A percentile compares a stretch with the other conserved stretches of the same genome.
Evolutionary conservation across 768 basidiomycete genomes (phyloP).

Genomic region (Collybiopsis confluens): DNA sequence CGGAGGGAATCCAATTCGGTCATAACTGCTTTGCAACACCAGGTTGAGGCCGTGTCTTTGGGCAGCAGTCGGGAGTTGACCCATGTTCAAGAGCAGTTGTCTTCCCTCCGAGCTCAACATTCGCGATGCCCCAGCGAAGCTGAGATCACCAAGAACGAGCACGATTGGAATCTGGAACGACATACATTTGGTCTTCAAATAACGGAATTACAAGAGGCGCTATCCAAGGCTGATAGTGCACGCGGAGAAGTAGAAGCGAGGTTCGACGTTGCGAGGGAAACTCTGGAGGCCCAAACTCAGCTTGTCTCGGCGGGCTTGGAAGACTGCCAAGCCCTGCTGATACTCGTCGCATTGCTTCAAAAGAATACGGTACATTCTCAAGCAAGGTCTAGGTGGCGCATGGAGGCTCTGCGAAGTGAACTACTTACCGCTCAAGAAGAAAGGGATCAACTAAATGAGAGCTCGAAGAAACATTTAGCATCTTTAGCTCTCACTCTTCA

Average conservation of each 20-base stretch:
- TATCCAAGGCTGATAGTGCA: not conserved
- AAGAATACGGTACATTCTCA: not conserved
- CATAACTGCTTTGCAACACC: not conserved
- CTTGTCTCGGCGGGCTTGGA: not conserved
- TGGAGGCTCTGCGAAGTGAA: not conserved
- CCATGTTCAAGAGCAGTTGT: not conserved
- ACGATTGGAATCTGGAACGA: not conserved
- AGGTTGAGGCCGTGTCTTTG: not conserved
- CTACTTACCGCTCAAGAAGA: not conserved
- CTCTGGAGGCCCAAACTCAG: not conserved
- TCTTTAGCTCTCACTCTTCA: not conserved
- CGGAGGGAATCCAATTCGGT: not conserved
- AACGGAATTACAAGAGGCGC: not conserved
- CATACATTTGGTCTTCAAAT: not conserved
- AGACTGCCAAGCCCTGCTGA: not conserved
- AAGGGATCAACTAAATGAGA: not conserved
- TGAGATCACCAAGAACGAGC: not conserved
- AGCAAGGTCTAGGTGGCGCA: not conserved
- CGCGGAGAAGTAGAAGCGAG: not conserved
- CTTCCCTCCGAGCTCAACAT: not conserved
- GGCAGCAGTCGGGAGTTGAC: not conserved
- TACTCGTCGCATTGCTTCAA: not conserved
- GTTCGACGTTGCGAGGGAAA: not conserved
- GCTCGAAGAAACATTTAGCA: not conserved
- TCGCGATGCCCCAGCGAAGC: not conserved